These are phyloP conservation scores for Saccharomyces paradoxus DNA, from an alignment of 805 yeast species.

Conservation along the genomic window DNA sequence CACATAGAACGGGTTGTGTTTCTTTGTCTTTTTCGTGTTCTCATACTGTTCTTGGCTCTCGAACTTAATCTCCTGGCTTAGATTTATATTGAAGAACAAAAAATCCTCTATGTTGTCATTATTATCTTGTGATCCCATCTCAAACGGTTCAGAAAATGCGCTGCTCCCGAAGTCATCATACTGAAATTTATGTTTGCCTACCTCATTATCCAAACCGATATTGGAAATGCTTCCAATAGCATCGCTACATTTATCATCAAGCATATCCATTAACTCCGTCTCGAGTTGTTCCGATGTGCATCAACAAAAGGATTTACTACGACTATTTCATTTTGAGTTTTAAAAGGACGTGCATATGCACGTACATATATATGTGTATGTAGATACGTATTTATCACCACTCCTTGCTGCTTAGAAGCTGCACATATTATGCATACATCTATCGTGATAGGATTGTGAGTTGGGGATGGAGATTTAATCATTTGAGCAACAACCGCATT, in stretches of 20 bases:
- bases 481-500: neutral
- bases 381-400: neutral
- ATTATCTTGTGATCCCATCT: neutral
- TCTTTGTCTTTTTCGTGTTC: neutral
- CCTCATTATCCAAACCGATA: neutral
- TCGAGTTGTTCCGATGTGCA: neutral
- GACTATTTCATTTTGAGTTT: neutral
- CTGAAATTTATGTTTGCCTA: neutral
- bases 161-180: constrained; percentile 6
- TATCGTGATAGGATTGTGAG: neutral
- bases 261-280: neutral
- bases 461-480: neutral
- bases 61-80: neutral
- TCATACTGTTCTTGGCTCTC: neutral
- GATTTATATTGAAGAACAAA: neutral
- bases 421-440: neutral
- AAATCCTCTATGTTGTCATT: constrained; percentile 7
- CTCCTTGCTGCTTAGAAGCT: neutral
- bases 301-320: neutral
- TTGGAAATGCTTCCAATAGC: neutral
- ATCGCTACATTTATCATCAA: neutral
- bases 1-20: constrained; percentile 7
- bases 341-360: neutral
- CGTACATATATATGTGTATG: neutral
- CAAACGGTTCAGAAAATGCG: constrained; percentile 8